Evolutionary conservation across 495 filamentous ascomycete genomes (phyloP), one percentile per base, ranked within the genome.

Genomic region (Opeltia flavorubescens): DNA sequence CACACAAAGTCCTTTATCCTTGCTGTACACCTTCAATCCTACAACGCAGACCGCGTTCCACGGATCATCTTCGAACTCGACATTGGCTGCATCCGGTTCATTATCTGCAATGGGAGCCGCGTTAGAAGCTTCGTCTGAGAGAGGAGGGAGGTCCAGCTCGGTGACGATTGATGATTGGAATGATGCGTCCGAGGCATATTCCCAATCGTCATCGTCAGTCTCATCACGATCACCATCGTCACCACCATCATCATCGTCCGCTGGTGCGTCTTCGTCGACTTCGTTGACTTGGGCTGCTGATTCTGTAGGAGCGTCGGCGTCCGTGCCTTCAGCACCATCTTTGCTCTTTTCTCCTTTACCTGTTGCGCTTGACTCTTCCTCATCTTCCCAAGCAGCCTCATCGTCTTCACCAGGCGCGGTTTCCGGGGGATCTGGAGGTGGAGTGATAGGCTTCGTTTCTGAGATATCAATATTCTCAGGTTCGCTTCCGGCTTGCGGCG

Each of bases 31-130:
- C 26, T 81, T 69, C 38, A 94, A 56, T 0, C 86, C 86, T 0
- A 91, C 75, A 1, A 89, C 83, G 35, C 77, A 85, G 0, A 89
- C 77, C 0, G 87, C 86, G 59, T 93, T 91, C 87, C 87, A 94
- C 1, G 84, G 82, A 41, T 89, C 75, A 5, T 54, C 58, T 49
- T 66, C 72, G 35, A 71, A 66, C 40, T 72, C 68, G 40, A 68
- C 67, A 18, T 59, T 54, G 5, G 11, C 46, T 23, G 30, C 47
- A 6, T 52, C 42, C n/a, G 25, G 35, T 9, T 20, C 26, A 17
- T 20, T 30, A 17, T 27, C 21, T 0, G 39, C 47, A 4, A 23
- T 8, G 1, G 26, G 13, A 8, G 8, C 46, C 20, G 17, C 25
- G 21, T 17, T 18, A 12, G 41, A n/a, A 13, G 43, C 5, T 9